Evolutionary conservation across 805 yeast species (phyloP).

Genomic region (Pichia occidentalis): DNA sequence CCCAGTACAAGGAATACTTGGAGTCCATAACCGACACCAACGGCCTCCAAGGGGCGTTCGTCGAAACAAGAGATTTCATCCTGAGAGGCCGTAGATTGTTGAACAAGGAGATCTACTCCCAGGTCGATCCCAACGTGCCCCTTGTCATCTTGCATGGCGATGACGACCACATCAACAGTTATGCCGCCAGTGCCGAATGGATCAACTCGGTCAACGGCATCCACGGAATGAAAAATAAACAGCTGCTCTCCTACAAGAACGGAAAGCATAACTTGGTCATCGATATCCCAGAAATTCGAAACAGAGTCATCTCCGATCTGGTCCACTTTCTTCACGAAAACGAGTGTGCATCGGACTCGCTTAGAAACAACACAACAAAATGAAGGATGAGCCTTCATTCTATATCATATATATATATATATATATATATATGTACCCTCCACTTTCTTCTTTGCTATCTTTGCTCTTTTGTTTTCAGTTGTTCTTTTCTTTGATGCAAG

Average conservation of each 20-base stretch:
- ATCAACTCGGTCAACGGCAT: slow-evolving; percentile 24
- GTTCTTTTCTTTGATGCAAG: slow-evolving; percentile 1
- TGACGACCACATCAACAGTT: slow-evolving; percentile 55
- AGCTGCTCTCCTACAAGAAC: slow-evolving; percentile 17
- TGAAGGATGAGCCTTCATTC: too few relatives aligned
- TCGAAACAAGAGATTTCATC: slow-evolving; percentile 54
- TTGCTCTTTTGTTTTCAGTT: too few relatives aligned
- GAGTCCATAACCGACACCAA: slow-evolving; percentile 33
- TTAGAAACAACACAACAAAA: too few relatives aligned
- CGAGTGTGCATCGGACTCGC: too few relatives aligned
- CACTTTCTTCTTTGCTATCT: too few relatives aligned
- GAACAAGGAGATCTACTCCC: slow-evolving; percentile 31
- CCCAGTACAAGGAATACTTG: slow-evolving; percentile 40
- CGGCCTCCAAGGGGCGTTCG: slow-evolving; percentile 48
- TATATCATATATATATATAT: too few relatives aligned
- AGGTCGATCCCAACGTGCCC: slow-evolving; percentile 37
- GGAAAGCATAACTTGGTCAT: slow-evolving; percentile 41
- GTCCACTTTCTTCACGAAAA: slow-evolving; percentile 33
- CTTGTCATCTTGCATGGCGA: slow-evolving; percentile 56
- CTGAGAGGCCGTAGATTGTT: slow-evolving; percentile 51
- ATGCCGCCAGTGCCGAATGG: slow-evolving; percentile 40
- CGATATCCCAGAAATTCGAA: slow-evolving; percentile 40
- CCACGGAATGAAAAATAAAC: slow-evolving; percentile 26
- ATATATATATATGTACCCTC: too few relatives aligned
- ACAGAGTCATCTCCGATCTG: slow-evolving; percentile 30